phyloP scores from a whole-genome alignment of 2,329 filamentous ascomycete genomes.

The Paecilomyces formosus region DNA sequence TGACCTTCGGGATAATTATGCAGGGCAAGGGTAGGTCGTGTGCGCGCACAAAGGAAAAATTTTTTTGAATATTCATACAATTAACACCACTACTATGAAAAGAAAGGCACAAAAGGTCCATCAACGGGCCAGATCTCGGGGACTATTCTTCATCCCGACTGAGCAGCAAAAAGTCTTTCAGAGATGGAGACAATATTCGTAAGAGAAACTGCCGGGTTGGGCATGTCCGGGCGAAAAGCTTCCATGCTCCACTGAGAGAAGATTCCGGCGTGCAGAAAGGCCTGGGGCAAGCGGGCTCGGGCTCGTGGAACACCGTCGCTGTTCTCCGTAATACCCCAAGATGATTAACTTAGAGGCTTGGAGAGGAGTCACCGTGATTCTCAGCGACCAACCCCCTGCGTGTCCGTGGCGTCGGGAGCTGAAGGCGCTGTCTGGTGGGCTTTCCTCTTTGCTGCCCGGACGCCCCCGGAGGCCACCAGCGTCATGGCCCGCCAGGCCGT shows the following conservation, averaged over 20 bases:
- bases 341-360: too few relatives aligned
- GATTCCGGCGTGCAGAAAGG: background rate
- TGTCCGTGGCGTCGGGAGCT: background rate
- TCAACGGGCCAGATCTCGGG: background rate
- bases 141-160: background rate
- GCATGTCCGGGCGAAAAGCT: background rate
- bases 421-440: background rate
- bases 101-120: background rate
- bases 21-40: background rate
- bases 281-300: too few relatives aligned
- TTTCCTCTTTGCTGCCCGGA: background rate
- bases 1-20: background rate
- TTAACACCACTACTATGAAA: too few relatives aligned
- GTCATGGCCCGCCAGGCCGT: background rate
- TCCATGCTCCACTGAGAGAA: background rate
- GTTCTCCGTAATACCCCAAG: too few relatives aligned
- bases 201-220: background rate
- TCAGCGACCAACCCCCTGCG: background rate
- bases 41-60: background rate
- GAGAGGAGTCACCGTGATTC: too few relatives aligned
- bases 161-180: background rate
- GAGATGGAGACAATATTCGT: background rate
- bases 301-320: too few relatives aligned
- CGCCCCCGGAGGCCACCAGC: background rate
- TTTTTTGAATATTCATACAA: background rate